Evolutionary conservation across 306 rosid genomes (phyloP).

Genomic region (apple (Malus domestica)): ASM211411v1 NC_041791.1:8596501-8597000

Average conservation of each 20-base stretch:
- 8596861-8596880: background rate
- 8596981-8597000: slow-evolving; percentile 63
- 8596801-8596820: background rate
- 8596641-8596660: slow-evolving; percentile 53
- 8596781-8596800: background rate
- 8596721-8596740: background rate
- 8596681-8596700: slow-evolving; percentile 55
- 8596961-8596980: slow-evolving; percentile 65
- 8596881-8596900: background rate
- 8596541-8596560: slow-evolving; percentile 77
- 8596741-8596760: background rate
- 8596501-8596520: slow-evolving; percentile 80
- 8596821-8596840: background rate
- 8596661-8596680: slow-evolving; percentile 67
- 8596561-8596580: slow-evolving; percentile 76
- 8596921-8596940: slow-evolving; percentile 35
- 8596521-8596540: slow-evolving; percentile 45
- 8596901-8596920: background rate
- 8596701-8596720: background rate
- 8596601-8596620: slow-evolving; percentile 71
- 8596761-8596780: background rate
- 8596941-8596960: slow-evolving; percentile 78
- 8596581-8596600: slow-evolving; percentile 76
- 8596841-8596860: background rate
- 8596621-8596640: slow-evolving; percentile 66